These are phyloP conservation scores for Geoglossum glabrum DNA, from an alignment of 495 filamentous ascomycete species.

Conservation along the genomic window DNA sequence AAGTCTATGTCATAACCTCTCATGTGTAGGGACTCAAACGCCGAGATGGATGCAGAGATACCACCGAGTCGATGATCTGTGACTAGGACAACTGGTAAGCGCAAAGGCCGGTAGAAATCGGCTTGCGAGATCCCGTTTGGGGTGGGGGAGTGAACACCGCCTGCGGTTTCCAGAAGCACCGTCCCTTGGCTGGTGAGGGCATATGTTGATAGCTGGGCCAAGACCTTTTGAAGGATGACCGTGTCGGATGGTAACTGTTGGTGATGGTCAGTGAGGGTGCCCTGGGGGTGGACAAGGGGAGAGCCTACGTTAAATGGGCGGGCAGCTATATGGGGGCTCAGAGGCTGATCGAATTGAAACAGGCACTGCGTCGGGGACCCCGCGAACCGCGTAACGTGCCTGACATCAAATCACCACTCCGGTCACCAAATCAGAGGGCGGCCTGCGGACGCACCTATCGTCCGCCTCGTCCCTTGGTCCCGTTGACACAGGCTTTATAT, in stretches of 20 bases:
- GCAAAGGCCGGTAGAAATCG: constrained; percentile 48
- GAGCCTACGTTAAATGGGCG: constrained; percentile 16
- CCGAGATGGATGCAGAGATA: constrained; percentile 53
- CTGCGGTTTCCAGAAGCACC: constrained; percentile 54
- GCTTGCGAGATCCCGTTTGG: constrained; percentile 57
- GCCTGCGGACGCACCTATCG: constrained; percentile 37
- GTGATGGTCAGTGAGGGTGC: neutral
- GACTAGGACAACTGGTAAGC: constrained; percentile 50
- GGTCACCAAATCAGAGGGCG: neutral
- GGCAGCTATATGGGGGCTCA: constrained; percentile 58
- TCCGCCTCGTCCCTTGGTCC: constrained; percentile 47
- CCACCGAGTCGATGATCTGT: constrained; percentile 53
- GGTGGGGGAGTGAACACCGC: constrained; percentile 52
- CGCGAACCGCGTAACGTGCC: constrained; percentile 37
- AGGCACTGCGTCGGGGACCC: constrained; percentile 37
- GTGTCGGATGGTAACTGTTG: constrained; percentile 26
- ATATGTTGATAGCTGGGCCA: constrained; percentile 25
- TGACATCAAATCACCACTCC: constrained; percentile 10
- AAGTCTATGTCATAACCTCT: constrained; percentile 54
- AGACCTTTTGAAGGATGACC: constrained; percentile 25
- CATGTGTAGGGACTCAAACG: constrained; percentile 50
- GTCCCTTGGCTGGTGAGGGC: constrained; percentile 20
- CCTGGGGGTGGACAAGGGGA: neutral
- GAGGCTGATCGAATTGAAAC: constrained; percentile 46
- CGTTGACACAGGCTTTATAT: constrained; percentile 60